A percentile compares a stretch with the other conserved stretches of the same genome.
Conservation (phyloP, 1,139 yeast species). For the Debaryomycetaceae sp. region DNA sequence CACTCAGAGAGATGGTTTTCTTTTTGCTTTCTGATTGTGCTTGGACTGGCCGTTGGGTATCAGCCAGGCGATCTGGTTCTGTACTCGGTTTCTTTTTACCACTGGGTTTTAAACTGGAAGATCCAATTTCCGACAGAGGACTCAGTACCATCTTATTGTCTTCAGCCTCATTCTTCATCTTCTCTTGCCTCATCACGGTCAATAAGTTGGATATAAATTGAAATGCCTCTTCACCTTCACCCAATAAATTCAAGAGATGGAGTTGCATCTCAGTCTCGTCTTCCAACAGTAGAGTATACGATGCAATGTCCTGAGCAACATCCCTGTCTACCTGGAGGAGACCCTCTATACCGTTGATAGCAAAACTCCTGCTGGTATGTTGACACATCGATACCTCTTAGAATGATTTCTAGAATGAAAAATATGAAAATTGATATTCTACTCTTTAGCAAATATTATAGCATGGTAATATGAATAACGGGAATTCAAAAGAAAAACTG, state of each 20-base stretch:
- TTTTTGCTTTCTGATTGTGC: not conserved
- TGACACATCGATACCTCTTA: not conserved
- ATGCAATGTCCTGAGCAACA: constrained; percentile 38
- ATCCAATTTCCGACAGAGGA: not conserved
- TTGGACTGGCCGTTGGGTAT: not conserved
- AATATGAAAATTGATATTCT: not conserved
- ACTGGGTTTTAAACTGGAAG: not conserved
- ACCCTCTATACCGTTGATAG: constrained; percentile 28
- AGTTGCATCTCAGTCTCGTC: constrained; percentile 40
- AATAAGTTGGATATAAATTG: constrained; percentile 35
- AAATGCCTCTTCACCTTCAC: constrained; percentile 47
- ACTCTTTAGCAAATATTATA: not conserved
- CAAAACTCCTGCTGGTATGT: constrained; percentile 17
- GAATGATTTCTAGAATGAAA: not conserved
- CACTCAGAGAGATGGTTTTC: constrained; percentile 15
- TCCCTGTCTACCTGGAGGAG: constrained; percentile 44
- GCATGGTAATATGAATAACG: not conserved
- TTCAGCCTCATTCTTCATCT: constrained; percentile 1
- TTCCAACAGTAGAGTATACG: constrained; percentile 42
- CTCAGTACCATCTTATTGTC: too few species aligned
- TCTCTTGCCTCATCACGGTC: constrained; percentile 11
- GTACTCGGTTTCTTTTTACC: constrained; percentile 15
- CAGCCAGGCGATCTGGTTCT: constrained; percentile 14
- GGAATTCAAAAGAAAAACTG: constrained; percentile 5
- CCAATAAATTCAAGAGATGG: constrained; percentile 51